These are phyloP conservation scores for Boeremia exigua DNA, from an alignment of 2,329 filamentous ascomycete species.

Conservation along the genomic window DNA sequence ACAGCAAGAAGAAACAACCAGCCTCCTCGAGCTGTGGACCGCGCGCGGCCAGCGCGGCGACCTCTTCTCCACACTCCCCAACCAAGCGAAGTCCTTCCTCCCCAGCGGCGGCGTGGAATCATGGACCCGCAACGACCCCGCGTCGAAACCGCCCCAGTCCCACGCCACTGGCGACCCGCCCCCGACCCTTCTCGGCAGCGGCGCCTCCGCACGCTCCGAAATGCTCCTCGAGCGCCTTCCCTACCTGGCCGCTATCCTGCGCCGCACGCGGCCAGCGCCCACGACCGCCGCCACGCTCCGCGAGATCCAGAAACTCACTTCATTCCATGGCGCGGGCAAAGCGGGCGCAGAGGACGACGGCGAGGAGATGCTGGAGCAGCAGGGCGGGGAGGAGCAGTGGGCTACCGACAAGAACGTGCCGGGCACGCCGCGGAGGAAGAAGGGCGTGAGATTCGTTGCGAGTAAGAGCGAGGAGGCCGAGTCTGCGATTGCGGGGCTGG, in stretches of 20 bases:
- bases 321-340: slow-evolving; percentile 56
- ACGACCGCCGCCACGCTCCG: slow-evolving; percentile 48
- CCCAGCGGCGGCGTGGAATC: slow-evolving; percentile 49
- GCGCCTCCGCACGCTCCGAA: slow-evolving; percentile 69
- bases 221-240: slow-evolving; percentile 86
- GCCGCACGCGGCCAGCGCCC: slow-evolving; percentile 35
- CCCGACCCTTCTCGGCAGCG: slow-evolving; percentile 62
- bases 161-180: slow-evolving; percentile 21
- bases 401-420: slow-evolving; percentile 49
- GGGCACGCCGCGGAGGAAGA: slow-evolving; percentile 29
- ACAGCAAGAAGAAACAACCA: slow-evolving; percentile 80
- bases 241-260: slow-evolving; percentile 74
- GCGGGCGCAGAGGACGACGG: slow-evolving; percentile 40
- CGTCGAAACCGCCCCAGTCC: slow-evolving; percentile 1
- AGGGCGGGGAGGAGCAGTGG: slow-evolving; percentile 48
- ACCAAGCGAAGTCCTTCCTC: slow-evolving; percentile 31
- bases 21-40: slow-evolving; percentile 73
- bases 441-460: slow-evolving; percentile 7
- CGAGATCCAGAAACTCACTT: slow-evolving; percentile 72
- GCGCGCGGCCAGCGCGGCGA: slow-evolving; percentile 59
- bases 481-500: slow-evolving; percentile 29
- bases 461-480: slow-evolving; percentile 20
- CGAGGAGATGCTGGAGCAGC: slow-evolving; percentile 23
- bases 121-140: slow-evolving; percentile 38
- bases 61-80: slow-evolving; percentile 29